Evolutionary conservation across 371 early-diverging fungal species (phyloP).

Genomic region (Circinella minor): DNA sequence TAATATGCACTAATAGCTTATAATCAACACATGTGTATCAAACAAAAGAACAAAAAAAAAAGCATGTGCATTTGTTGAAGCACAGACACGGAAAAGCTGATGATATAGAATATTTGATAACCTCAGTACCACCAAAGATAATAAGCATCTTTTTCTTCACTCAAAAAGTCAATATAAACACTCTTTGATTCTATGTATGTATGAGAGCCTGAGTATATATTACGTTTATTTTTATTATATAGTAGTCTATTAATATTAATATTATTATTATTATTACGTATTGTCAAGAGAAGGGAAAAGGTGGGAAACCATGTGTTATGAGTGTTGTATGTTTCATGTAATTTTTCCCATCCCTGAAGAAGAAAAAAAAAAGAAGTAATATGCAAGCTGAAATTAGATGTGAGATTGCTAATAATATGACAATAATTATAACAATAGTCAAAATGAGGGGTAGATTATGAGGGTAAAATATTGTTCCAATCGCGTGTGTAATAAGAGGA

Average conservation of each 20-base stretch:
- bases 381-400: neutral
- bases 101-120: neutral
- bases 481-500: too few relatives aligned
- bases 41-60: neutral
- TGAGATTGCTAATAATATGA: neutral
- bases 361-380: neutral
- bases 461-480: too few relatives aligned
- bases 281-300: too few relatives aligned
- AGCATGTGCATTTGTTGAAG: neutral
- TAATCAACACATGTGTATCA: neutral
- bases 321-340: conserved; percentile 2
- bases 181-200: too few relatives aligned
- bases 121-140: neutral
- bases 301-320: neutral
- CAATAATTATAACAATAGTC: too few relatives aligned
- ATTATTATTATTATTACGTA: too few relatives aligned
- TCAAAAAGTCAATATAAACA: too few relatives aligned
- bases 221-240: too few relatives aligned
- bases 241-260: too few relatives aligned
- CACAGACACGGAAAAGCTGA: conserved; percentile 11
- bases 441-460: too few relatives aligned
- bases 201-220: too few relatives aligned
- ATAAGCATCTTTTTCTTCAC: neutral
- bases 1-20: conserved; percentile 1
- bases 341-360: neutral